Base-by-base conservation (phyloP, 2,329 filamentous ascomycete species). In the Beauveria bassiana region DNA sequence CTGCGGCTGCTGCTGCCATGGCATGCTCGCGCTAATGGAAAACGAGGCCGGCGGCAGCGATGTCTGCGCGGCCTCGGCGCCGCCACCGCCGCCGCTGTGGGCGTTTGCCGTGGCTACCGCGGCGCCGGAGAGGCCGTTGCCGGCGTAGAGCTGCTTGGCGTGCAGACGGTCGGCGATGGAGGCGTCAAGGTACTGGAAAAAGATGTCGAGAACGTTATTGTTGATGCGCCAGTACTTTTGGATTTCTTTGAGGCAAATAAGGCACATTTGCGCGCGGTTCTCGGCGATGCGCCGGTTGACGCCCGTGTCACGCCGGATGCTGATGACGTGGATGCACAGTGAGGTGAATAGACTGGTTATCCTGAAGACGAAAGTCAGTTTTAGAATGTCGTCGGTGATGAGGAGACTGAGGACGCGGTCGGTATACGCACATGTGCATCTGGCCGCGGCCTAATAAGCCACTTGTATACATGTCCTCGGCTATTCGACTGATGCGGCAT, bases 161-260 rank as follows among this genome's bases (percentile, higher is more conserved):
- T 72, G 67, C 5, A 75, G 66, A 20, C 72, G 67, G n/a, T 70
- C 70, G 7, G 71, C 72, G 34, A 75, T 75, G 3, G 74, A 73
- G 14, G 71, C 70, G 59, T 75, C 74, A 6, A 75, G 70, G 3
- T 75, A 75, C 26, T 71, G 72, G 0, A 75, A 65, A 31, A 75
- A 75, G 6, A 75, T 63, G 26, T 76, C 73, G 6, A 76, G 68
- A 0, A 75, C 66, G 40, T 73, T 73, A 64, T 73, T 75, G 67
- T 76, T 76, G 62, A 75, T 74, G 20, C 71, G 67, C 73, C 73
- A 75, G 64, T 74, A 75, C n/a, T 74, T 74, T 28, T 75, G 72
- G 0, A 75, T 68, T 63, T 75, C 74, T 46, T 74, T 70, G 1
- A 76, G 67, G 4, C 72, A 72, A 3, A 75, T 65, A 2, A 75